A percentile compares a stretch with the other conserved stretches of the same genome.
These are phyloP conservation scores for Psilocybe cubensis DNA, from an alignment of 768 basidiomycete species.

Conservation along the genomic window DNA sequence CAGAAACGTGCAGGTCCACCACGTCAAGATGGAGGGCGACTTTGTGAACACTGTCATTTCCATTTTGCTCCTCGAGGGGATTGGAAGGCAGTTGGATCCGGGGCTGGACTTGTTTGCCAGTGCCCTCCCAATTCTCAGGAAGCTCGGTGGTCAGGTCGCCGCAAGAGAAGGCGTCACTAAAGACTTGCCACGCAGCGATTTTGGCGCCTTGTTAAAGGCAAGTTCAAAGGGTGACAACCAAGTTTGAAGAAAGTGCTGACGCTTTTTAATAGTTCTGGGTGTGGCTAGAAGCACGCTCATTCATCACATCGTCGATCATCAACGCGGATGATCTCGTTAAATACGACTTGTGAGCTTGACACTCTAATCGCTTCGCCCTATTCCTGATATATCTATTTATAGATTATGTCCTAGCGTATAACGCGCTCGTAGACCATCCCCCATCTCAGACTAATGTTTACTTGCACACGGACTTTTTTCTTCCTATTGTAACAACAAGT, in stretches of 20 bases:
- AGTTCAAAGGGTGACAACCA: too few species aligned
- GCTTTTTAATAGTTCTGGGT: slow-evolving; percentile 78
- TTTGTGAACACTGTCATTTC: slow-evolving; percentile 98
- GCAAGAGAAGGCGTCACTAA: slow-evolving; percentile 58
- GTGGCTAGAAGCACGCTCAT: slow-evolving; percentile 88
- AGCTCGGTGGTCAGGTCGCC: slow-evolving; percentile 92
- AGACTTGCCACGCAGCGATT: slow-evolving; percentile 67
- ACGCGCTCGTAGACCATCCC: too few species aligned
- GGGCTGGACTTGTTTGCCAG: slow-evolving; percentile 93
- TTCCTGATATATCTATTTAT: not conserved
- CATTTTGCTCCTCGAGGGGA: slow-evolving; percentile 92
- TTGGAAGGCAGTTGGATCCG: slow-evolving; percentile 93
- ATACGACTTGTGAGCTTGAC: slow-evolving; percentile 77
- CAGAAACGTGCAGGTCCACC: slow-evolving; percentile 83
- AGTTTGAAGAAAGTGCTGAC: too few species aligned
- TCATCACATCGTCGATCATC: slow-evolving; percentile 78
- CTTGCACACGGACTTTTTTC: too few species aligned
- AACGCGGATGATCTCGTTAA: slow-evolving; percentile 87
- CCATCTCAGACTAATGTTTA: too few species aligned
- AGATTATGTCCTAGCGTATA: slow-evolving; percentile 21
- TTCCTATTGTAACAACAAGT: too few species aligned
- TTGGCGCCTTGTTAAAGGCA: slow-evolving; percentile 91
- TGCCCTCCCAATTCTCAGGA: slow-evolving; percentile 90
- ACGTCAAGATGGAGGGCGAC: slow-evolving; percentile 98
- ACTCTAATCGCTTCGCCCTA: not conserved